Base-by-base conservation (phyloP, 805 yeast genomes). In the Ogataea pilisensis region DNA sequence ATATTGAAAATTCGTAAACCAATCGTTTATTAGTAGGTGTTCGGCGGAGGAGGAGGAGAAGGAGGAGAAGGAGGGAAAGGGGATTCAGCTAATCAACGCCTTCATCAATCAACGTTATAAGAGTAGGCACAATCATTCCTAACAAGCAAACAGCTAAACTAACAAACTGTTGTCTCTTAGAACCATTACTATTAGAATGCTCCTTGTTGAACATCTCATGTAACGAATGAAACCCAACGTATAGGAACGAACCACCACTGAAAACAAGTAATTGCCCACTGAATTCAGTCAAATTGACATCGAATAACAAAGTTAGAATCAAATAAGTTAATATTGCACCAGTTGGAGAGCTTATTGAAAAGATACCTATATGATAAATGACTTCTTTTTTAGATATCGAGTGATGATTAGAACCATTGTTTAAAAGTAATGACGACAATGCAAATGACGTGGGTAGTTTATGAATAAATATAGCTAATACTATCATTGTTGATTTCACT, bases 361-460 rank as follows among this genome's bases (percentile, higher is more conserved):
- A 85, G 3, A 70, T 52, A 4, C 65, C 54, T 25, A 84, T 50
- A 50, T 82, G 83, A 20, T 70, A 57, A 37, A 68, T 48, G 18
- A 76, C 64, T 20, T 60, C 47, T 9, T 24, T 20, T 21, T 33
- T 32, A 11, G 37, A 8, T 12, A 32, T 3, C 11, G 65, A 35
- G n/a, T n/a, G n/a, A n/a, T n/a, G n/a, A 2, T 48, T 20, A 2
- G 70, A 43, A 4, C 69, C 66, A 27, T 64, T 62, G 7, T 22
- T 7, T 9, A 75, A 50, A 24, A 85, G 64, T 13, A 82, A 66
- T 1, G 85, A 70, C 4, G 76, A 58, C 31, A 85, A 66, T 31
- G 89, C 83, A 57, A 85, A 80, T 5, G 87, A 71, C 0, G 91
- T 82, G 0, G 93, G 93, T 5, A 84, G 65, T 58, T 85, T 85